Conservation (phyloP, 768 basidiomycete genomes). For the Lentinula edodes region DNA sequence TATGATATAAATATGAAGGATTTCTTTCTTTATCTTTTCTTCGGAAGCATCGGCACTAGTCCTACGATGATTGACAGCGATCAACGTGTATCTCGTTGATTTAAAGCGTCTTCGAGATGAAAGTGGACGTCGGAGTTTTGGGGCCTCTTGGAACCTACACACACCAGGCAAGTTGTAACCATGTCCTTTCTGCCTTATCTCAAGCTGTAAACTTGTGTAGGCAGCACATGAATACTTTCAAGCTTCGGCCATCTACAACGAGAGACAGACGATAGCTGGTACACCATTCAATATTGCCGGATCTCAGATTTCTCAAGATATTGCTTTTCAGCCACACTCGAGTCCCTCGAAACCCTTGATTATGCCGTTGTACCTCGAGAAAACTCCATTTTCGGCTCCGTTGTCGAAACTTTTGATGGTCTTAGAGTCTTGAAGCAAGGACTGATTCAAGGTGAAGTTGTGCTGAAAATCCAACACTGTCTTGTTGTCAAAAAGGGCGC, state of each 20-base stretch:
- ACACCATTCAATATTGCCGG: not conserved
- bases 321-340: slow-evolving; percentile 49
- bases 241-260: slow-evolving; percentile 35
- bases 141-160: slow-evolving; percentile 57
- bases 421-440: slow-evolving; percentile 42
- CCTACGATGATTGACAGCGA: not conserved
- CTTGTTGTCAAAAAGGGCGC: slow-evolving; percentile 59
- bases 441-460: slow-evolving; percentile 57
- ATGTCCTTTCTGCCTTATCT: not conserved
- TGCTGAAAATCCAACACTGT: slow-evolving; percentile 62
- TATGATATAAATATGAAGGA: not conserved
- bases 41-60: not conserved
- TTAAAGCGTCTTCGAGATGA: not conserved
- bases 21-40: not conserved
- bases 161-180: slow-evolving; percentile 38
- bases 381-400: slow-evolving; percentile 70
- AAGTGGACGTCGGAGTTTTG: slow-evolving; percentile 34
- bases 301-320: not conserved
- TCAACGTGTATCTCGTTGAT: not conserved
- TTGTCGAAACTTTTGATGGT: slow-evolving; percentile 69
- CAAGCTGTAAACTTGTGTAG: slow-evolving; percentile 21
- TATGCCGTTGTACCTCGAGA: slow-evolving; percentile 76
- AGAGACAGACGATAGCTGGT: slow-evolving; percentile 18
- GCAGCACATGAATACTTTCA: slow-evolving; percentile 44
- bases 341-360: slow-evolving; percentile 40